Percentiles rank a stretch among this genome's conserved stretches.
Conservation (phyloP, 768 basidiomycete species). For the Podaxis sp. region DNA sequence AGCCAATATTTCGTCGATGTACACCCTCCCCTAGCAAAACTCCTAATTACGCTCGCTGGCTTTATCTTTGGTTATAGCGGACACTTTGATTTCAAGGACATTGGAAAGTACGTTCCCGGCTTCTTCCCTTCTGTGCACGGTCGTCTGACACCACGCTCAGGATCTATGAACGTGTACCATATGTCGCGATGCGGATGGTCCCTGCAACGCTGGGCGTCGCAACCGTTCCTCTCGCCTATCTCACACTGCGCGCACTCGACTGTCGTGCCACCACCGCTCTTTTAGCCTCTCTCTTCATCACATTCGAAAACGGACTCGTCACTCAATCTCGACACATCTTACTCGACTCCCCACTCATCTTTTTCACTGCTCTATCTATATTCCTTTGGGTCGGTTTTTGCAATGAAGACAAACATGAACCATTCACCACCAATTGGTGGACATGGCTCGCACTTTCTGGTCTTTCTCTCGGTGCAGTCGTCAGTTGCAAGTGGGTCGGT, state of each 20-base stretch:
- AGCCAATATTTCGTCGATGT: constrained; percentile 92
- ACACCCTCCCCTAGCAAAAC: constrained; percentile 94
- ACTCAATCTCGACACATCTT: constrained; percentile 97
- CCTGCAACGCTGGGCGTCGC: constrained; percentile 87
- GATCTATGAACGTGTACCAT: constrained; percentile 84
- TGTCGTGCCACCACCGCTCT: constrained; percentile 91
- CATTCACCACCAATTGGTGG: constrained; percentile 93
- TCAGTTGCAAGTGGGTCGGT: constrained; percentile 97
- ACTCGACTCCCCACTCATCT: constrained; percentile 96
- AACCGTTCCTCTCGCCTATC: constrained; percentile 87
- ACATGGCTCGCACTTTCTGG: constrained; percentile 86
- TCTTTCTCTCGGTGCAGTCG: constrained; percentile 86
- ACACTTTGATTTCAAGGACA: constrained; percentile 95
- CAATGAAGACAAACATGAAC: constrained; percentile 82
- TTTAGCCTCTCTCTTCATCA: constrained; percentile 87
- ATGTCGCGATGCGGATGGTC: constrained; percentile 96
- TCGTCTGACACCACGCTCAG: constrained; percentile 35
- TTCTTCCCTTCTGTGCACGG: background rate
- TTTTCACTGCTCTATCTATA: constrained; percentile 90
- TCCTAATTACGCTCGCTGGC: constrained; percentile 89
- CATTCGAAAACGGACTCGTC: constrained; percentile 94
- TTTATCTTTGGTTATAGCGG: constrained; percentile 89
- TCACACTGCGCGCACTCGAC: constrained; percentile 90
- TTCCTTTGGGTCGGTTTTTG: constrained; percentile 90
- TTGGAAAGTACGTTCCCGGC: constrained; percentile 69